Base-by-base conservation (phyloP, 352 stramenopile genomes). In the Pythium scleroteichum region DNA sequence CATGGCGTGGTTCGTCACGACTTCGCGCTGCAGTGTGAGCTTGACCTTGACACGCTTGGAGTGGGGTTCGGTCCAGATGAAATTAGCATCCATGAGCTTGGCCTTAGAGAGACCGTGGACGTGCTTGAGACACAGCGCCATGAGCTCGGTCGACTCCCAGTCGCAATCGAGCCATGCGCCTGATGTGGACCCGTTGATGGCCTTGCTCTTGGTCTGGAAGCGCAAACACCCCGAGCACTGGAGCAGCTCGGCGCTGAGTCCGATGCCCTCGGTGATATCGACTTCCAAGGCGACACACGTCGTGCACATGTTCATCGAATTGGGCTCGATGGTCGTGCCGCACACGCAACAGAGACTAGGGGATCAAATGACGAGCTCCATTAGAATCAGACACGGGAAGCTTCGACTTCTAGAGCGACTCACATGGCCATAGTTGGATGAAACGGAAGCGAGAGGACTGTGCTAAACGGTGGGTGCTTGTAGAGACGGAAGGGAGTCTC, bases 31-130 rank as follows among this genome's bases (percentile, higher is more conserved):
- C 41, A 91, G 68, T 35, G 67, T 85, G 32, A 93, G 73, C 23
- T 83, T 76, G 38, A 93, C 52, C 57, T 93, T 93, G 41, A 94
- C 54, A 47, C 85, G 81, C 51, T 90, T 89, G 16, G 77, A 88
- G 69, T 94, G 85, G 16, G 76, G 83, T 60, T 94, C 85, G 2
- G 85, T 94, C 85, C 85, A 94, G 52, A 94, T 78, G 55, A 90
- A 92, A 9, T 67, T 72, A 7, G 85, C 85, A 68, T 94, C 85
- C 13, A 90, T 67, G 29, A 94, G 71, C 55, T 93, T 92, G 50
- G 70, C 80, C 61, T 88, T 88, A 46, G 56, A 62, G 19, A 93
- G 74, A 0, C 77, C 77, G 6, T 77, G 64, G 35, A 93, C 63
- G 64, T 72, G 86, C 78, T 91, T 91, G 27, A 93, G 72, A 48